Conservation (phyloP, 2,329 filamentous ascomycete genomes). For the Hortaea werneckii region DNA sequence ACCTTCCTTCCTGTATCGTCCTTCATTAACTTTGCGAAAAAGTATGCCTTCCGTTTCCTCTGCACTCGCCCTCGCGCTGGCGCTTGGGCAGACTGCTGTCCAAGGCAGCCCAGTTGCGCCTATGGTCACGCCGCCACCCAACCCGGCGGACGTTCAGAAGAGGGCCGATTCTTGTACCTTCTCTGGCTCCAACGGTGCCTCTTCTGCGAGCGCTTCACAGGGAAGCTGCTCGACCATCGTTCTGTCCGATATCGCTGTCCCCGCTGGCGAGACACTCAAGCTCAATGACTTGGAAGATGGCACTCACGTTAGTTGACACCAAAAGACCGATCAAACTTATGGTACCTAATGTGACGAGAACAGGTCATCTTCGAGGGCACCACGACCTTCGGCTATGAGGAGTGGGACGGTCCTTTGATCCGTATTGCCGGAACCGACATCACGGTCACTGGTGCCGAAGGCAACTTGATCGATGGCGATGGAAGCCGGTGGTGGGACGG, state of each 20-base stretch:
- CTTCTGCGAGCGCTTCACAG: slow-evolving; percentile 21
- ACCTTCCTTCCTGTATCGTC: not conserved
- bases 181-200: slow-evolving; percentile 16
- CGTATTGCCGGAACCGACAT: slow-evolving; percentile 49
- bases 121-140: slow-evolving; percentile 4
- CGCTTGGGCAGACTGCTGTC: not conserved
- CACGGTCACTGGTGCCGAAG: slow-evolving; percentile 43
- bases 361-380: slow-evolving; percentile 53
- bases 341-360: not conserved
- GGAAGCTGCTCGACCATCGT: slow-evolving; percentile 26
- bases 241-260: slow-evolving; percentile 28
- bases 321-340: not conserved
- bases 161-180: slow-evolving; percentile 22
- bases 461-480: slow-evolving; percentile 46
- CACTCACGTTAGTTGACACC: slow-evolving; percentile 20
- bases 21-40: not conserved
- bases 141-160: slow-evolving; percentile 6
- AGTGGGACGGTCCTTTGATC: slow-evolving; percentile 56
- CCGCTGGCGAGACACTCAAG: slow-evolving; percentile 29
- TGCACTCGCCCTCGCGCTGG: slow-evolving; percentile 2
- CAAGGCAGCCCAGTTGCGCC: not conserved
- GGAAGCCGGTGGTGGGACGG: slow-evolving; percentile 53
- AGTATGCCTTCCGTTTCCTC: not conserved
- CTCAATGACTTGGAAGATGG: slow-evolving; percentile 25
- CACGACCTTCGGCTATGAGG: slow-evolving; percentile 57